Evolutionary conservation across 441 rosid species (phyloP), one percentile per base, ranked within the genome.

Genomic region (Adansonia madagascariensis): DNA sequence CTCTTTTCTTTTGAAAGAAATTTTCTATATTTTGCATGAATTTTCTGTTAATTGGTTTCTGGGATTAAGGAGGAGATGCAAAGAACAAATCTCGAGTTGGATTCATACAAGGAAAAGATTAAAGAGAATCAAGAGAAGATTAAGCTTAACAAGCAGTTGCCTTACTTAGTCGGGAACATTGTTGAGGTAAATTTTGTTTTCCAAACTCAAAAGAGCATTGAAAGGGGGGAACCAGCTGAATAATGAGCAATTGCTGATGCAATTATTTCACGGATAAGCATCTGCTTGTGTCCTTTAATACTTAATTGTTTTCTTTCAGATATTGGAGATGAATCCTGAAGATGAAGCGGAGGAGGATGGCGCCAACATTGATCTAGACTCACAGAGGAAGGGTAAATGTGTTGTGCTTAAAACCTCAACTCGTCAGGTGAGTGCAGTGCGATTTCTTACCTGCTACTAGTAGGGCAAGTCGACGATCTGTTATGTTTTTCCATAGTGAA

Each of bases 291-390:
- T 18, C 35, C 15, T 59, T 73, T 65, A 59, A 70, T 46, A 18
- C 71, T 43, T 3, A 18, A 3, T 35, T 47, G 35, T 59, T 6
- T 5, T 77, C 68, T 74, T 57, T 61, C 75, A 96, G 99, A 94
- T 96, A 64, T 79, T 94, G 86, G 98, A 96, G 80, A 96, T 96
- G 98, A 96, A 92, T 75, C 99, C 98, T 0, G 98, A 96, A 74
- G 99, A 94, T 35, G 99, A 96, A 73, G 97, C 94, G 24, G 99
- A 96, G 84, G 99, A 96, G 82, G 99, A 96, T 76, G 99, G 99
- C 61, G 99, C 98, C 5, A 95, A 95, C 76, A 88, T 95, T 80
- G 99, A 95, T 85, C 98, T 96, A 67, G 99, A 96, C 77, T 96
- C 99, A 0, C 99, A 94, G 66, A 89, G 99, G 79, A 96, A 96